Percentiles rank a stretch among this genome's conserved stretches.
Conservation (phyloP, 192 early-diverging fungal species). For the Backusella mclennaniae region DNA sequence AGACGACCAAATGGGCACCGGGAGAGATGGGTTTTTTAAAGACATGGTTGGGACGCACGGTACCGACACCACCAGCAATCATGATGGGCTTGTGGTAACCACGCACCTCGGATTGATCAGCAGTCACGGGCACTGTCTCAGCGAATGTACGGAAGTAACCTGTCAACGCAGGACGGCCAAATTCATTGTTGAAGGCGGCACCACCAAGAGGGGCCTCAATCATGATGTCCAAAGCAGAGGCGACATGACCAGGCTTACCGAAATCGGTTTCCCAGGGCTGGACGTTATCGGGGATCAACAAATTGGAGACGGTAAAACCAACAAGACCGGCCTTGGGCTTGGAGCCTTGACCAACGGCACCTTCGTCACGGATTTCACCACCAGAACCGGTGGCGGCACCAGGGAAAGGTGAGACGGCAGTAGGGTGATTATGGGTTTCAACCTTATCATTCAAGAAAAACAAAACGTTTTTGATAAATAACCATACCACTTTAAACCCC, state of each 20-base stretch:
- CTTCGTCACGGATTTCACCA: constrained; percentile 99
- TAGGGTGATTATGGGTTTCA: constrained; percentile 99
- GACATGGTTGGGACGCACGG: constrained; percentile 86
- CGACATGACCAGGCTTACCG: constrained; percentile 88
- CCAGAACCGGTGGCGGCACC: constrained; percentile 98
- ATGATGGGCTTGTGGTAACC: constrained; percentile 99
- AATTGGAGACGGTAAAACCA: constrained; percentile 94
- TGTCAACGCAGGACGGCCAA: constrained; percentile 90
- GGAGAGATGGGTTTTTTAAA: constrained; percentile 83
- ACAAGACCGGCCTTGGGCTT: constrained; percentile 94
- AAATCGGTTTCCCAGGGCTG: constrained; percentile 93
- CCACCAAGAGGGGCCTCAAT: constrained; percentile 95
- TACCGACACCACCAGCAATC: constrained; percentile 97
- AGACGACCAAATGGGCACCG: constrained; percentile 79
- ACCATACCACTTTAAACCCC: no score
- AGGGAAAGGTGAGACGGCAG: constrained; percentile 96
- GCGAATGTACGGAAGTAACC: constrained; percentile 98
- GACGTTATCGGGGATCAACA: constrained; percentile 84
- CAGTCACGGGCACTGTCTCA: constrained; percentile 54
- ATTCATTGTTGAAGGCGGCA: constrained; percentile 99
- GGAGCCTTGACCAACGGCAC: constrained; percentile 94
- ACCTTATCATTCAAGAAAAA: constrained; percentile 47
- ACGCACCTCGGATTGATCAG: constrained; percentile 65
- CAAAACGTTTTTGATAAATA: constrained; percentile 1
- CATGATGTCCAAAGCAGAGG: constrained; percentile 96